Evolutionary conservation across 2,329 filamentous ascomycete genomes (phyloP), one percentile per base, ranked within the genome.

Genomic region (Scedosporium boydii): DNA sequence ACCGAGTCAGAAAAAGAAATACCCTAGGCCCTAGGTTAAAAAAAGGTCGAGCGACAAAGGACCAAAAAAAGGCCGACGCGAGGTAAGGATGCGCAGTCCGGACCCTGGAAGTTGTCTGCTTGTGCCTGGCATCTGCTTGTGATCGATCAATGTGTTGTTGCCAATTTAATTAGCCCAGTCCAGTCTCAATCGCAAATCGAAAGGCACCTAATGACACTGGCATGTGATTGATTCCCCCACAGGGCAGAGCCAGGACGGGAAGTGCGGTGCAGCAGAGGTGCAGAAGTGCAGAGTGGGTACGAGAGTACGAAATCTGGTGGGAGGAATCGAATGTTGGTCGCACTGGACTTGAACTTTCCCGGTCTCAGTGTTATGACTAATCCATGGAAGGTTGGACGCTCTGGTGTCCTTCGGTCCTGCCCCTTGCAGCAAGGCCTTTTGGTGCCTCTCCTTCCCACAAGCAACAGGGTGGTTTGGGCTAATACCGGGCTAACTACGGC

Each of bases 141-240:
- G 51, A 55, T 55, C 23, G 51, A 55, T 23, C 23, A 23, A 23
- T 23, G 23, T 23, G 51, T 23, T 16, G 51, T 27, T 55, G 51
- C 51, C 27, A 27, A 2, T 23, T 18, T 21, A 48, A n/a, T n/a
- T n/a, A n/a, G n/a, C n/a, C n/a, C n/a, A n/a, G 12, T 12, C 44
- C 18, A 48, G 21, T 48, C 18, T 23, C 18, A 18, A 55, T 55
- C 51, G 21, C 51, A 55, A 21, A 21, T 21, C 16, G n/a, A 48
- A 23, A 27, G 51, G 51, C 51, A 44, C 59, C 34, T 21, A 53
- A 29, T 60, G 59, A 60, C 44, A 21, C 46, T 60, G 42, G 59
- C 59, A 60, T 60, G 59, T 60, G 59, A 60, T 60, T 60, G 27
- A 23, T 60, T 51, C 21, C 48, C 59, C 51, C 51, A 55, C 51